phyloP scores from a whole-genome alignment of 257 asterid genomes.

The Agastache rugosa region DNA sequence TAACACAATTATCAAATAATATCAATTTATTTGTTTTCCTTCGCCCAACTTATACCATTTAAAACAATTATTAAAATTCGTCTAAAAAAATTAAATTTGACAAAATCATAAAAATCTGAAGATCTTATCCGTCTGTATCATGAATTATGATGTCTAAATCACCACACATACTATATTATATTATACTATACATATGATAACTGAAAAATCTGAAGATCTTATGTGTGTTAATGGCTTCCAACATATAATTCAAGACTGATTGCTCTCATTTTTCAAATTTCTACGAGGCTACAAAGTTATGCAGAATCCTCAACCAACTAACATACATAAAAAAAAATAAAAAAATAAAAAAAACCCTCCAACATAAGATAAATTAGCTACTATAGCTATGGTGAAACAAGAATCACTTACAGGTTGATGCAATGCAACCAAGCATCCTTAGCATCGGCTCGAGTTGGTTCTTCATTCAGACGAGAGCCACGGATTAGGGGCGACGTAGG shows the following conservation, averaged over 20 bases:
- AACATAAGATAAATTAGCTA: neutral
- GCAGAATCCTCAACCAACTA: neutral
- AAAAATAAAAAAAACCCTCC: neutral
- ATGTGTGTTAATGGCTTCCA: neutral
- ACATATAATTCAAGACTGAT: neutral
- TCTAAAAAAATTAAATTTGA: too few species aligned
- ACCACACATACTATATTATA: too few species aligned
- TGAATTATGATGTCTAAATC: neutral
- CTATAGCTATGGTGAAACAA: conserved; percentile 11
- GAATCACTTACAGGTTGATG: conserved; percentile 16
- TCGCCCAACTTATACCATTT: too few species aligned
- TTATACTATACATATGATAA: too few species aligned
- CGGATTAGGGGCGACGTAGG: conserved; percentile 80
- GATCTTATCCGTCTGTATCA: neutral
- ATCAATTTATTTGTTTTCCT: too few species aligned
- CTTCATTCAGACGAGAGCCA: conserved; percentile 71
- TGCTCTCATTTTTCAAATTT: neutral
- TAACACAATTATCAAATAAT: neutral
- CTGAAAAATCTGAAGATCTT: conserved; percentile 11
- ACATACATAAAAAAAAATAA: neutral
- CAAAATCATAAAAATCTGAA: too few species aligned
- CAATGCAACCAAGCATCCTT: neutral
- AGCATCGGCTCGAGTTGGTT: neutral
- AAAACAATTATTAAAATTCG: too few species aligned
- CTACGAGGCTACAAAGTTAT: neutral